Base-by-base conservation (phyloP, 2,329 filamentous ascomycete genomes). In the Colletotrichum lini region DNA sequence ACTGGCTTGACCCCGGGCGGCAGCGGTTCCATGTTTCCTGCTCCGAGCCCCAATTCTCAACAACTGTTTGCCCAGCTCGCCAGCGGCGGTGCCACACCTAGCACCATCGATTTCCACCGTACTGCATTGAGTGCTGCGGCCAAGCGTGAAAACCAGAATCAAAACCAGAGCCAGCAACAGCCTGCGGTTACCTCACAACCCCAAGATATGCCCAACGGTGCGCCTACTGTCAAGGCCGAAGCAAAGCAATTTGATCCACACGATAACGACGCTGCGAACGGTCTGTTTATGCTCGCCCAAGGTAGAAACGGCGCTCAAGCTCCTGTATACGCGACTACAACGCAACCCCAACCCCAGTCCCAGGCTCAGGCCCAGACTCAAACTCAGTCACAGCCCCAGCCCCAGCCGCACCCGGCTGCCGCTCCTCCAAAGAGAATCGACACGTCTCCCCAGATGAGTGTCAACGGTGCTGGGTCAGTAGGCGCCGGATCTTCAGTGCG, bases 21-120 rank as follows among this genome's bases (percentile, higher is more conserved):
- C 75, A 95, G 95, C 80, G 96, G 95, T 77, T 97, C 95, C 76
- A 98, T 98, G 94, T 98, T 98, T 85, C 95, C 96, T 67, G 94
- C 93, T 65, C 93, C 94, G 2, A 97, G 93, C 80, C 95, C 94
- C 45, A 97, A 94, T 80, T 94, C 94, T 0, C 92, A 95, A 61
- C 69, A 72, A 50, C 84, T 98, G 8, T 94, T 95, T 82, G 92
- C 92, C 72, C 92, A 93, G 75, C 84, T 96, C 47, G 91, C 94
- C 74, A 93, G 90, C 78, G 94, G 94, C 74, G 93, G 92, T 67
- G 93, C 94, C 4, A 99, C 96, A 1, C 96, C 96, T 10, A 92
- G 92, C 73, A 98, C 96, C 0, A 85, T 97, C 60, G 96, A 99
- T 78, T 99, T 99, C 77, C 96, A 98, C 77, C 93, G 96, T 71